Percentiles rank a stretch among this genome's conserved stretches.
Evolutionary conservation across 2,329 filamentous ascomycete genomes (phyloP).

Genomic region (Pestalotiopsis sp.): DNA sequence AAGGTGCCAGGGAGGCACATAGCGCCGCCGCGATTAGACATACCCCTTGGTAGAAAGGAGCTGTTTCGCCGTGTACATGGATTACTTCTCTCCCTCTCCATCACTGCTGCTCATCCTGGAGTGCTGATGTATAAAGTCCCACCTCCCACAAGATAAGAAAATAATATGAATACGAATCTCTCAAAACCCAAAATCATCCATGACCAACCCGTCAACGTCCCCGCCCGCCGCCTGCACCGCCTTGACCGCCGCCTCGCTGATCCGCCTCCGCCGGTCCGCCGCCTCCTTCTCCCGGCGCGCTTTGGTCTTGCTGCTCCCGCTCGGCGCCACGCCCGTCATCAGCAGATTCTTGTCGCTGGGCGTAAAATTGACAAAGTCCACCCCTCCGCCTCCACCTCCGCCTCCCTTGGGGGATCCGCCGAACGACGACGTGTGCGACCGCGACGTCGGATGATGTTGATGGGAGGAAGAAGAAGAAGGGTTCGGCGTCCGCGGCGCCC

Average conservation of each 20-base stretch:
- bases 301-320: slow-evolving; percentile 91
- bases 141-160: too few relatives aligned
- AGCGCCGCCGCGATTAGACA: too few relatives aligned
- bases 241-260: slow-evolving; percentile 69
- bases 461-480: not conserved
- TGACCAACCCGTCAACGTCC: slow-evolving; percentile 56
- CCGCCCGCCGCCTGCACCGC: slow-evolving; percentile 73
- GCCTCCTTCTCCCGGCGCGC: slow-evolving; percentile 89
- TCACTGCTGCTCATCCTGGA: too few relatives aligned
- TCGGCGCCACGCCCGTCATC: slow-evolving; percentile 87
- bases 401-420: slow-evolving; percentile 20
- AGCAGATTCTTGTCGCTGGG: slow-evolving; percentile 76
- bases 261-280: slow-evolving; percentile 68
- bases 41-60: too few relatives aligned
- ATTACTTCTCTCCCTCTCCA: too few relatives aligned
- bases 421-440: not conserved
- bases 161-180: too few relatives aligned
- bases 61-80: too few relatives aligned
- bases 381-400: slow-evolving; percentile 28
- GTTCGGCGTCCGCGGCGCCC: slow-evolving; percentile 15
- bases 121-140: too few relatives aligned
- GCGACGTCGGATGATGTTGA: too few relatives aligned
- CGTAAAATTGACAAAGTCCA: slow-evolving; percentile 87
- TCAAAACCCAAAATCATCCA: slow-evolving; percentile 45
- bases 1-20: too few relatives aligned